These are phyloP conservation scores for Neurospora sp. DNA, from an alignment of 495 filamentous ascomycete species.

Conservation along the genomic window DNA sequence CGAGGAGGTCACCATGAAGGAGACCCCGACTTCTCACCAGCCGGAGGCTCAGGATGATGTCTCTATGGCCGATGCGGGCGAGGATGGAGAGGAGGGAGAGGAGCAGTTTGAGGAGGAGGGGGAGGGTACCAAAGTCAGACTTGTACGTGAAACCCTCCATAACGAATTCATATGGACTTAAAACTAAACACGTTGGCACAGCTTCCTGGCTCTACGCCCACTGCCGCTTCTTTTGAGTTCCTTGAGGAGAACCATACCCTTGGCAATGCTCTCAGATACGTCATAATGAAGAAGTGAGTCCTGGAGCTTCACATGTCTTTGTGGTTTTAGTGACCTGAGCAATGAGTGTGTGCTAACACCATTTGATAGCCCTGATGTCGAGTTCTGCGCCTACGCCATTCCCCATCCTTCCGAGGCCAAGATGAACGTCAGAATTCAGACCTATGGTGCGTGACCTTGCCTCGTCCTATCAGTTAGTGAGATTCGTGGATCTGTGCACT, in stretches of 20 bases:
- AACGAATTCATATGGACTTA: neutral
- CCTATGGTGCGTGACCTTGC: slow-evolving; percentile 56
- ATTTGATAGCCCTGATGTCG: slow-evolving; percentile 69
- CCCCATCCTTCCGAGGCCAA: slow-evolving; percentile 91
- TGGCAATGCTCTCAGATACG: slow-evolving; percentile 85
- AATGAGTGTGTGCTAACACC: neutral
- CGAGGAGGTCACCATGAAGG: slow-evolving; percentile 46
- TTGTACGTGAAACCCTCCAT: slow-evolving; percentile 17
- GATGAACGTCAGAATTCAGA: slow-evolving; percentile 97
- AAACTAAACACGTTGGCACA: slow-evolving; percentile 17
- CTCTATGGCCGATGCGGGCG: slow-evolving; percentile 23
- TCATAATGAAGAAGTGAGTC: slow-evolving; percentile 94
- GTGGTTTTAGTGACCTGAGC: neutral
- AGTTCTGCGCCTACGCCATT: slow-evolving; percentile 97
- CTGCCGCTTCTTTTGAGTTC: slow-evolving; percentile 72
- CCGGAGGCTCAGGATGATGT: slow-evolving; percentile 31
- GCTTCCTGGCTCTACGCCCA: slow-evolving; percentile 63
- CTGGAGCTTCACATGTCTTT: neutral
- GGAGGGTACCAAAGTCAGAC: slow-evolving; percentile 21
- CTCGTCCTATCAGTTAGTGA: neutral
- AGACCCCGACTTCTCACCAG: slow-evolving; percentile 33
- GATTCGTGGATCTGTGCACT: neutral
- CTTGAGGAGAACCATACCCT: slow-evolving; percentile 87
- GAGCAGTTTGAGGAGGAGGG: slow-evolving; percentile 15
- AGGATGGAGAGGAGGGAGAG: slow-evolving; percentile 31